Evolutionary conservation across 140 eudicot genomes (phyloP).

Genomic region (Bidens hawaiensis): DNA sequence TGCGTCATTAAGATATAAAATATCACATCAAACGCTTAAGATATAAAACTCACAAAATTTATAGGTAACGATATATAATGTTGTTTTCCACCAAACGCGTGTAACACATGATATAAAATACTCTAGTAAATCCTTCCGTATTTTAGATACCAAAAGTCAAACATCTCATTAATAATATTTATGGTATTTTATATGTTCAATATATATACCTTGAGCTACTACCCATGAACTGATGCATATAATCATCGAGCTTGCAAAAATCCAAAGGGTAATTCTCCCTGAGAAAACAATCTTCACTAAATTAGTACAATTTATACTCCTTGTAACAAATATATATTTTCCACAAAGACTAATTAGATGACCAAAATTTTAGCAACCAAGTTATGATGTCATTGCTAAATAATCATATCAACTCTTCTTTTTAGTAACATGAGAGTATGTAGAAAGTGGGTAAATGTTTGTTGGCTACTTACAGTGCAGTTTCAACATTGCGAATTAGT

Average conservation of each 20-base stretch:
- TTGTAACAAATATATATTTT: neutral
- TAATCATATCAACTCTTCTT: neutral
- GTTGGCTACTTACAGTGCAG: constrained; percentile 46
- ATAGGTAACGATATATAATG: too few relatives aligned
- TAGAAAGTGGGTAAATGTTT: neutral
- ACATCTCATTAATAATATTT: neutral
- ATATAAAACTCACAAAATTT: too few relatives aligned
- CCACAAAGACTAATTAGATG: neutral
- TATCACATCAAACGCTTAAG: neutral
- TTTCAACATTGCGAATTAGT: constrained; percentile 53
- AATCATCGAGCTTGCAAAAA: constrained; percentile 65
- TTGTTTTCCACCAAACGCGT: too few relatives aligned
- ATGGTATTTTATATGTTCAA: neutral
- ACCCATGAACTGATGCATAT: constrained; percentile 89
- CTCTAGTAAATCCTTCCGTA: too few relatives aligned
- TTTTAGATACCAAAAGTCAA: too few relatives aligned
- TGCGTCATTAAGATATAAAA: neutral
- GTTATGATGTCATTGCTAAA: neutral
- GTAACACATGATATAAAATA: too few relatives aligned
- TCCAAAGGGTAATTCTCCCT: constrained; percentile 62
- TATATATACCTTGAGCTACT: constrained; percentile 74
- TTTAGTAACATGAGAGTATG: neutral
- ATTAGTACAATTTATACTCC: neutral
- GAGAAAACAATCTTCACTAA: constrained; percentile 1
- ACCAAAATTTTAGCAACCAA: neutral